These are phyloP conservation scores for Areca catechu DNA, from an alignment of 176 grass and related monocot genomes.

Conservation along the genomic window DNA sequence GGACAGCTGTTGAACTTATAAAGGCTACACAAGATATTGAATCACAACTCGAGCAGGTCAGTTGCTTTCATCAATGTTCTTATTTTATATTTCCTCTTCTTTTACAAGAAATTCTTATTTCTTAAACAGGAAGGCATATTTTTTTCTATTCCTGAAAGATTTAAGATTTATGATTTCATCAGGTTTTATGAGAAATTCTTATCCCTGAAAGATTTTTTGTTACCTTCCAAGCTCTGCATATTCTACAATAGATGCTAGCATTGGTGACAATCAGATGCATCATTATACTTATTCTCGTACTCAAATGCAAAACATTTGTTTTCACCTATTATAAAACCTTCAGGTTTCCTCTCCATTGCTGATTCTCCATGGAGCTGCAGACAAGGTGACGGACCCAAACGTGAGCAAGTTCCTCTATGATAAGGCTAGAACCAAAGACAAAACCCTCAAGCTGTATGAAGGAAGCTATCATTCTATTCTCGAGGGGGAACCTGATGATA, in stretches of 20 bases:
- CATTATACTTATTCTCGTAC: neutral
- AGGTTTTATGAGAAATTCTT: too few relatives aligned
- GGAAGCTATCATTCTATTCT: slow-evolving; percentile 66
- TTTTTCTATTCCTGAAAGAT: too few relatives aligned
- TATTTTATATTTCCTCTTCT: slow-evolving; percentile 7
- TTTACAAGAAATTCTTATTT: neutral
- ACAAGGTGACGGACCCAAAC: slow-evolving; percentile 80
- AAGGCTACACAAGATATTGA: slow-evolving; percentile 86
- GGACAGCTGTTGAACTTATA: slow-evolving; percentile 87
- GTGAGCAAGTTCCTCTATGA: slow-evolving; percentile 74
- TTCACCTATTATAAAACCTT: neutral
- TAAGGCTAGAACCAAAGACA: slow-evolving; percentile 61
- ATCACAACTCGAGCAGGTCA: slow-evolving; percentile 66
- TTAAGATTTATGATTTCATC: too few relatives aligned
- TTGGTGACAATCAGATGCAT: neutral
- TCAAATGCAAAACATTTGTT: too few relatives aligned
- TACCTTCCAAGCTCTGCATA: too few relatives aligned
- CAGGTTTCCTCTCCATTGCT: slow-evolving; percentile 70
- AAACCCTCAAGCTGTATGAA: slow-evolving; percentile 84
- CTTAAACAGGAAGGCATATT: too few relatives aligned
- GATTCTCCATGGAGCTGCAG: slow-evolving; percentile 92
- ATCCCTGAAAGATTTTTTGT: too few relatives aligned
- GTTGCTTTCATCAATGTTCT: neutral
- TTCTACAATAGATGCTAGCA: too few relatives aligned
- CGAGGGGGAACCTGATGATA: slow-evolving; percentile 78